Conservation (phyloP, 805 yeast genomes). For the Wickerhamiella domercqiae region DNA sequence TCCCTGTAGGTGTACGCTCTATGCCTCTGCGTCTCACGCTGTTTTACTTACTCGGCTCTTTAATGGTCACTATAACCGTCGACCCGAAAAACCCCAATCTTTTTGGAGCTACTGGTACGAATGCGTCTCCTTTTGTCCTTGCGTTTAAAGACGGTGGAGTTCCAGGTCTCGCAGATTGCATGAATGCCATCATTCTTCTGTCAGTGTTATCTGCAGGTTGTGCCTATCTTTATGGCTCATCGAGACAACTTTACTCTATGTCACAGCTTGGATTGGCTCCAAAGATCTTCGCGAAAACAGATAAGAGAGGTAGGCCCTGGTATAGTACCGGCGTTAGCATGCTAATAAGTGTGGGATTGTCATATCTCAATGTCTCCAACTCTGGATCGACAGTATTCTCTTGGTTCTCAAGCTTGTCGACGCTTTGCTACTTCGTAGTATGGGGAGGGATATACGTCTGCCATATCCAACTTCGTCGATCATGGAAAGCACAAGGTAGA, state of each 20-base stretch:
- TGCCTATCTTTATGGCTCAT: conserved; percentile 49
- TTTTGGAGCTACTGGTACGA: conserved; percentile 25
- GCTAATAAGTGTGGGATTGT: conserved; percentile 10
- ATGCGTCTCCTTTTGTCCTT: conserved; percentile 33
- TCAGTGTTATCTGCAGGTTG: conserved; percentile 58
- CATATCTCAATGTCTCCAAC: neutral
- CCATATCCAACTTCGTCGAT: conserved; percentile 34
- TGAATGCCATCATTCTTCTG: conserved; percentile 43
- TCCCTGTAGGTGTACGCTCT: conserved; percentile 43
- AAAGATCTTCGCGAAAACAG: conserved; percentile 31
- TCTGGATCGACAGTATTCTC: conserved; percentile 11
- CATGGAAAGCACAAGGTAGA: conserved; percentile 50
- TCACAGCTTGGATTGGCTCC: conserved; percentile 49
- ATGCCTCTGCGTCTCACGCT: conserved; percentile 39
- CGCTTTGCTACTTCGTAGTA: conserved; percentile 16
- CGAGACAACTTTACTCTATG: conserved; percentile 46
- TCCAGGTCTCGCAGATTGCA: conserved; percentile 33
- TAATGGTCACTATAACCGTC: conserved; percentile 45
- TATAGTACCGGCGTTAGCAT: too few species aligned
- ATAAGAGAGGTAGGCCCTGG: conserved; percentile 37
- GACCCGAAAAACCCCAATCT: conserved; percentile 39
- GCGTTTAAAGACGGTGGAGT: conserved; percentile 32
- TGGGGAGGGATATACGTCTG: conserved; percentile 15
- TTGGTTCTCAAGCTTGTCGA: conserved; percentile 18
- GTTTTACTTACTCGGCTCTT: conserved; percentile 38